Percentiles rank a stretch among this genome's conserved stretches.
Conservation (phyloP, 2,329 filamentous ascomycete species). For the Thielaviopsis ethacetica region DNA sequence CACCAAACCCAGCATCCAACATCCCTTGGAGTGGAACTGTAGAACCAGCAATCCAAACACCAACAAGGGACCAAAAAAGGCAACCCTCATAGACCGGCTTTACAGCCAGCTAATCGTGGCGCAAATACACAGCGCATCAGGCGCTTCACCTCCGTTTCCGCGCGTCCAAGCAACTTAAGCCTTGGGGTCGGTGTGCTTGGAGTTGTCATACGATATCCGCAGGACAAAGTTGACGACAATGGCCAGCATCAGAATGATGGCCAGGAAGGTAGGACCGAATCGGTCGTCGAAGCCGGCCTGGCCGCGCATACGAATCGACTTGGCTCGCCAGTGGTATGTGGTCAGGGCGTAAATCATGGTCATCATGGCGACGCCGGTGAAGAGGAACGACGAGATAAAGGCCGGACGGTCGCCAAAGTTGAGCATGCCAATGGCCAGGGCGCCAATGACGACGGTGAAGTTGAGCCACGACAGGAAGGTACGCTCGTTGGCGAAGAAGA, state of each 20-base stretch:
- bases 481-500: constrained; percentile 99
- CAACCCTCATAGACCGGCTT: background rate
- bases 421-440: constrained; percentile 87
- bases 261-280: constrained; percentile 80
- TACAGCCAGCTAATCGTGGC: background rate
- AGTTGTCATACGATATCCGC: constrained; percentile 37
- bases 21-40: background rate
- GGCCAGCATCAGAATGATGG: constrained; percentile 68
- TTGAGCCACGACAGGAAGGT: constrained; percentile 99
- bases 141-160: background rate
- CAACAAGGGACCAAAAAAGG: background rate
- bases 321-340: constrained; percentile 95
- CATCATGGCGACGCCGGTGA: constrained; percentile 85
- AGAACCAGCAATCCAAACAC: background rate
- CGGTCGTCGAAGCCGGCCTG: constrained; percentile 95
- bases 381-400: constrained; percentile 84
- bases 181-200: constrained; percentile 3
- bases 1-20: background rate
- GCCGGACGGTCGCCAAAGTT: constrained; percentile 95
- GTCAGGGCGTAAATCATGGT: constrained; percentile 90
- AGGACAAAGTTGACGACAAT: constrained; percentile 95
- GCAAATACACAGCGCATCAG: background rate
- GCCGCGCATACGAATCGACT: constrained; percentile 76
- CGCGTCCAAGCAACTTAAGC: background rate
- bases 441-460: constrained; percentile 96